Conservation (phyloP, 177 flowering plant species). For the Vitis hybrid region DNA sequence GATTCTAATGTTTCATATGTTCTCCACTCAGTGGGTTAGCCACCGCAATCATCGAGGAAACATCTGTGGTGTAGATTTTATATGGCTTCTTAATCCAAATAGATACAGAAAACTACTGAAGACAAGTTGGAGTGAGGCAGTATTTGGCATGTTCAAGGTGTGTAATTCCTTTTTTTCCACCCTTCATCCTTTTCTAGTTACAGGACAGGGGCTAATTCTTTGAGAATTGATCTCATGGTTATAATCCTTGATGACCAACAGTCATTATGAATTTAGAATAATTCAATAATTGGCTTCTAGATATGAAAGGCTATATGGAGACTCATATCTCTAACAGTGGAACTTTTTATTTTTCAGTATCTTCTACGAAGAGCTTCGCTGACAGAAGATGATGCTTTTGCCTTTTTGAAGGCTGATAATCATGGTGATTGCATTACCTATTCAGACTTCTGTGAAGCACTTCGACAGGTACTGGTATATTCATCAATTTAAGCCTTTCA, state of each 20-base stretch:
- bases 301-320: background rate
- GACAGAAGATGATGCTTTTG: slow-evolving; percentile 77
- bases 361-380: slow-evolving; percentile 69
- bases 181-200: background rate
- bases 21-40: slow-evolving; percentile 81
- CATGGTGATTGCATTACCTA: slow-evolving; percentile 66
- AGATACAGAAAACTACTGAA: slow-evolving; percentile 66
- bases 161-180: slow-evolving; percentile 5
- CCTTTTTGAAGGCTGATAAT: slow-evolving; percentile 72
- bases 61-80: slow-evolving; percentile 95
- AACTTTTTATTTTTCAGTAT: slow-evolving; percentile 46
- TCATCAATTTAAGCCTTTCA: background rate
- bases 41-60: slow-evolving; percentile 94
- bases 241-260: background rate
- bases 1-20: slow-evolving; percentile 6
- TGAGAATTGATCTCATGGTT: background rate
- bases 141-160: slow-evolving; percentile 91
- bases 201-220: background rate
- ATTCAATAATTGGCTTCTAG: background rate
- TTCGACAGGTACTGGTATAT: slow-evolving; percentile 56
- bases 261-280: too few relatives aligned
- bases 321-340: slow-evolving; percentile 12
- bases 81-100: slow-evolving; percentile 97
- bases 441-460: slow-evolving; percentile 78
- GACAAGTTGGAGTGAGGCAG: slow-evolving; percentile 91